Conservation (phyloP, 441 rosid species). For the Adansonia rubrostipa region DNA sequence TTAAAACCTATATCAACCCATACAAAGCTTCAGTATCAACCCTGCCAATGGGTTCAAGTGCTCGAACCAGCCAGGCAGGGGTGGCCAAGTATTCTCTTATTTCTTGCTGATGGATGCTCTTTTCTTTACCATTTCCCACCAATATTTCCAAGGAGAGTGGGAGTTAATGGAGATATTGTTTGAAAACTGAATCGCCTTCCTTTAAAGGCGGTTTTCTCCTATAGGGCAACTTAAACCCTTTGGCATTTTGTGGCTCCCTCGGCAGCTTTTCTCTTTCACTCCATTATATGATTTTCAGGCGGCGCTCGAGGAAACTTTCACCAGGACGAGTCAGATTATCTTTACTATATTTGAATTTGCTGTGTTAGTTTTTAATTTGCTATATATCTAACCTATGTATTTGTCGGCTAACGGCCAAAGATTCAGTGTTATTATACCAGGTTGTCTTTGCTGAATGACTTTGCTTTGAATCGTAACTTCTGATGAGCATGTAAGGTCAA, state of each 20-base stretch:
- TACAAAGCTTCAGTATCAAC: constrained; percentile 29
- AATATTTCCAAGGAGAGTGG: constrained; percentile 9
- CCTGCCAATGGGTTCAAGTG: constrained; percentile 27
- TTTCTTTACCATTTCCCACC: not conserved
- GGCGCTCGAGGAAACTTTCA: constrained; percentile 24
- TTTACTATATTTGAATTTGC: not conserved
- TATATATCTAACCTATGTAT: not conserved
- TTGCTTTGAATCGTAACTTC: not conserved
- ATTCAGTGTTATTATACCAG: not conserved
- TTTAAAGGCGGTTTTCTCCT: constrained; percentile 30
- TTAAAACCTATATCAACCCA: constrained; percentile 26
- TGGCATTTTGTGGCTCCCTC: constrained; percentile 44
- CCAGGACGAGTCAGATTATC: constrained; percentile 30
- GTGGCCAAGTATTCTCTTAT: constrained; percentile 5
- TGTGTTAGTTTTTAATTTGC: not conserved
- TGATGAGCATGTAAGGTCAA: not conserved
- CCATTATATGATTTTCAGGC: constrained; percentile 25
- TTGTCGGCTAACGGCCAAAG: constrained; percentile 23
- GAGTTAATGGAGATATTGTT: constrained; percentile 18
- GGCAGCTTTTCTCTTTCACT: not conserved
- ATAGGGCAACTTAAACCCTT: constrained; percentile 62
- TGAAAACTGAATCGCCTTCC: constrained; percentile 30
- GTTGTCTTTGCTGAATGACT: constrained; percentile 13
- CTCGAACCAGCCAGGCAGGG: constrained; percentile 21
- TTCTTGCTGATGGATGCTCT: not conserved